Conservation (phyloP, 75 land plant species). For the Azolla pinnata region DNA sequence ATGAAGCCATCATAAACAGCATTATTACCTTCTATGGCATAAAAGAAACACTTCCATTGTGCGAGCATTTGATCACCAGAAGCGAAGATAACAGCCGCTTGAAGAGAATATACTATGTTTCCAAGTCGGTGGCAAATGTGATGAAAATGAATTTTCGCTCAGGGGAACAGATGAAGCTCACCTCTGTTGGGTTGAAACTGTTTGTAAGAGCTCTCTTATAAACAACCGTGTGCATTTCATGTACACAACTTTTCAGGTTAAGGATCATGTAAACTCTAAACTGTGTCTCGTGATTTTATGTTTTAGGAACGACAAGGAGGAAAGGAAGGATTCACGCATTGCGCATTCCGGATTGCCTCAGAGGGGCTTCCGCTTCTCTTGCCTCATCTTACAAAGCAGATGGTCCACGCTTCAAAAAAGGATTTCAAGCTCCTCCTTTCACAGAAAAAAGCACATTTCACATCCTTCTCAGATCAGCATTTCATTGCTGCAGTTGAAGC, state of each 20-base stretch:
- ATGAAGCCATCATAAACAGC: conserved; percentile 49
- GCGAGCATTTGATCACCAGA: conserved; percentile 65
- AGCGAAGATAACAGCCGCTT: conserved; percentile 63
- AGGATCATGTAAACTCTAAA: no score
- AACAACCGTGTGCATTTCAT: no score
- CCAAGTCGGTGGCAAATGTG: conserved; percentile 65
- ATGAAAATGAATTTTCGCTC: conserved; percentile 52
- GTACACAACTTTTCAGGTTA: no score
- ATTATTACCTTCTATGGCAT: conserved; percentile 76
- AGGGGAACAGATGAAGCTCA: conserved; percentile 87
- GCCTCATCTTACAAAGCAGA: conserved; percentile 75
- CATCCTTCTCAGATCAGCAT: conserved; percentile 56
- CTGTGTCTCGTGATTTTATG: no score
- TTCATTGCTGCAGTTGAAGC: conserved; percentile 46
- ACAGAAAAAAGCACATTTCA: conserved; percentile 46
- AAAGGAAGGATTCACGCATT: conserved; percentile 47
- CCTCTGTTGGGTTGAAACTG: conserved; percentile 83
- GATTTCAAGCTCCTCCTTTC: conserved; percentile 77
- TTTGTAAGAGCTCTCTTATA: conserved; percentile 99
- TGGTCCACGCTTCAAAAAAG: conserved; percentile 35
- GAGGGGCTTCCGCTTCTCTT: conserved; percentile 92
- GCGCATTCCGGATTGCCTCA: conserved; percentile 81
- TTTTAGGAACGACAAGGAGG: conserved; percentile 79
- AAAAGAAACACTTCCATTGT: conserved; percentile 46
- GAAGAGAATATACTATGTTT: conserved; percentile 89